A percentile compares a stretch with the other conserved stretches of the same genome.
Conservation (phyloP, 2,329 filamentous ascomycete genomes). For the Tolypocladium tundrense region DNA sequence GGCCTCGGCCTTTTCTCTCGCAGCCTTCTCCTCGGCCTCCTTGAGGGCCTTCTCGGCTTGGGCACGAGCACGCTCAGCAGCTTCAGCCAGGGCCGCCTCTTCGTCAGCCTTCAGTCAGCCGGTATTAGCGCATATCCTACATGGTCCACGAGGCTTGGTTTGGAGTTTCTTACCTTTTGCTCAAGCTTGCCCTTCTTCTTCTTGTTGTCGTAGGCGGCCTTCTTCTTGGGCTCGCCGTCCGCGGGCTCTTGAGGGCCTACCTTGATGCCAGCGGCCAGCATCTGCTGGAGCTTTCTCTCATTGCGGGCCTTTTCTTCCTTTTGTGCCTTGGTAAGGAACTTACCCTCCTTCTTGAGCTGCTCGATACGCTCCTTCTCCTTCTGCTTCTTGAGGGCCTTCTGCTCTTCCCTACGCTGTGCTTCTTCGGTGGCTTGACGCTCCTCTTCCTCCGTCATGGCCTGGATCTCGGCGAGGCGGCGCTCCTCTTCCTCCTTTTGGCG, state of each 20-base stretch:
- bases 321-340: conserved; percentile 77
- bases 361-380: conserved; percentile 80
- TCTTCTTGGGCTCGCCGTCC: conserved; percentile 64
- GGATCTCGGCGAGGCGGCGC: conserved; percentile 51
- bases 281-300: conserved; percentile 73
- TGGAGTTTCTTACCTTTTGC: conserved; percentile 32
- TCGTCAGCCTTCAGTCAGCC: conserved; percentile 50
- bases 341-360: conserved; percentile 79
- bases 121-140: conserved; percentile 3
- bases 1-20: conserved; percentile 43
- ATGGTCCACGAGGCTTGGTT: conserved; percentile 1
- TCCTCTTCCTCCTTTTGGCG: conserved; percentile 56
- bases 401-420: conserved; percentile 57
- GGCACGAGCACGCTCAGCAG: conserved; percentile 57
- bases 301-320: conserved; percentile 72
- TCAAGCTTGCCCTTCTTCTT: conserved; percentile 60
- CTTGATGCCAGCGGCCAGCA: conserved; percentile 68
- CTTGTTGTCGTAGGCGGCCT: conserved; percentile 65
- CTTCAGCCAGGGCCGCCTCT: conserved; percentile 68
- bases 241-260: conserved; percentile 48
- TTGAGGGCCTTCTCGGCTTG: conserved; percentile 60
- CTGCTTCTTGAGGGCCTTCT: conserved; percentile 69
- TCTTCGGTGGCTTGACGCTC: conserved; percentile 59
- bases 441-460: conserved; percentile 53
- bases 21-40: conserved; percentile 51